These are phyloP conservation scores for Aspergillus unguis DNA, from an alignment of 2,329 filamentous ascomycete genomes.

Conservation along the genomic window DNA sequence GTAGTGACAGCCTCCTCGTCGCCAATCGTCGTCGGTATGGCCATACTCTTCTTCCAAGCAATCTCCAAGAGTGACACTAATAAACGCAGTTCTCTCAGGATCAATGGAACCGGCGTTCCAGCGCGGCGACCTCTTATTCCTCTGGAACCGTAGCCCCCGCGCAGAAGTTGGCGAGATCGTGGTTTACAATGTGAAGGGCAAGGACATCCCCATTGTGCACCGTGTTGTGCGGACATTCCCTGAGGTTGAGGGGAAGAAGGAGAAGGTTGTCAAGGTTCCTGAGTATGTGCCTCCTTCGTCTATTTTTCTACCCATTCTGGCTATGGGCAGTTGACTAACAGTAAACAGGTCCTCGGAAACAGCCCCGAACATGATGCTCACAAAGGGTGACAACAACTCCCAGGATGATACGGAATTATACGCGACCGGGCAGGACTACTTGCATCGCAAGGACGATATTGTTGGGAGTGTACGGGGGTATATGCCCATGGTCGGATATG, in stretches of 20 bases:
- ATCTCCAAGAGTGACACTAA: neutral
- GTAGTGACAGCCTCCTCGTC: constrained; percentile 71
- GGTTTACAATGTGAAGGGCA: constrained; percentile 81
- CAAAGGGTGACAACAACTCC: constrained; percentile 95
- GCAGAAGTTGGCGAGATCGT: constrained; percentile 70
- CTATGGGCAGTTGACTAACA: neutral
- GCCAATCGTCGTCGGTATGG: constrained; percentile 60
- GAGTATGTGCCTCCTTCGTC: constrained; percentile 21
- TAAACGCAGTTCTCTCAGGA: constrained; percentile 49
- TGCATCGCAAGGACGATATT: constrained; percentile 78
- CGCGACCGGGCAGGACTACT: constrained; percentile 78
- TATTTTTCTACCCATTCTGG: too few species aligned
- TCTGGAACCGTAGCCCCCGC: constrained; percentile 60
- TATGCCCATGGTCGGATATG: constrained; percentile 92
- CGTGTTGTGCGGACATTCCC: constrained; percentile 70
- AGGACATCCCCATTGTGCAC: constrained; percentile 98
- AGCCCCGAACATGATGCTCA: constrained; percentile 63
- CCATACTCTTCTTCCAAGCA: neutral
- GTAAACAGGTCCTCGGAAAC: constrained; percentile 23
- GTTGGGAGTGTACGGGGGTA: constrained; percentile 90
- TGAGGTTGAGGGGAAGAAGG: constrained; percentile 40
- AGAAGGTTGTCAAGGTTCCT: constrained; percentile 35
- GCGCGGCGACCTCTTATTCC: constrained; percentile 60
- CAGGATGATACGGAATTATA: constrained; percentile 92
- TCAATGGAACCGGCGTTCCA: constrained; percentile 68